Evolutionary conservation across 345 rosid species (phyloP), one percentile per base, ranked within the genome.

Genomic region (Hypericum androsaemum): DNA sequence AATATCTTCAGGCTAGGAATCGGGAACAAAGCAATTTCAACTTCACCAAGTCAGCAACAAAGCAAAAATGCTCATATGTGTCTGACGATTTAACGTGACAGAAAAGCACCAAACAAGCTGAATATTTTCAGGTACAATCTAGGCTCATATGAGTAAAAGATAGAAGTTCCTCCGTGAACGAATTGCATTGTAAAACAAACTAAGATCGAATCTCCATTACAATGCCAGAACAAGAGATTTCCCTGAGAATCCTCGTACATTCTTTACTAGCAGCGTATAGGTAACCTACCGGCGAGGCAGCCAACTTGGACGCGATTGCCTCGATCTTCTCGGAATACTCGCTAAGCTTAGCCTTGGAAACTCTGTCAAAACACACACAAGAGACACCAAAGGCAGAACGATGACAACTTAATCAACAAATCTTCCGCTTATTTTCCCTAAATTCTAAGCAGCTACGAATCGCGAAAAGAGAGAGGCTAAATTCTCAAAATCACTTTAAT

Each of bases 301-400:
- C 74, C 51, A 89, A 53, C 41, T 22, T 75, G 39, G 86, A 78
- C 65, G 88, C 94, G 71, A 89, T 62, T 14, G 68, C 77, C 72
- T 89, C 89, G 59, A 86, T 76, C 78, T 74, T 80, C 66, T 83
- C 83, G 14, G 86, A 78, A 66, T 83, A 89, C 10, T 83, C 94
- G 75, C 80, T 89, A 64, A 80, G 53, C 71, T 67, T 74, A 15
- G 82, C 84, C 66, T 82, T 83, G 16, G 97, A 74, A 64, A 86
- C 59, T 62, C 94, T 89, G 75, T 7, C 6, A 22, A 50, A 57
- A 42, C 2, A 49, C 64, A 55, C 47, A 36, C 13, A 39, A 7
- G 8, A 41, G 32, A 51, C 41, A 41, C 12, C 43, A 10, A 37
- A 22, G 0, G 12, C 39, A 43, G 52, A 51, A 61, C 39, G 28